phyloP scores from a whole-genome alignment of 192 early-diverging fungal species.

The Gaertneriomyces sp. region DNA sequence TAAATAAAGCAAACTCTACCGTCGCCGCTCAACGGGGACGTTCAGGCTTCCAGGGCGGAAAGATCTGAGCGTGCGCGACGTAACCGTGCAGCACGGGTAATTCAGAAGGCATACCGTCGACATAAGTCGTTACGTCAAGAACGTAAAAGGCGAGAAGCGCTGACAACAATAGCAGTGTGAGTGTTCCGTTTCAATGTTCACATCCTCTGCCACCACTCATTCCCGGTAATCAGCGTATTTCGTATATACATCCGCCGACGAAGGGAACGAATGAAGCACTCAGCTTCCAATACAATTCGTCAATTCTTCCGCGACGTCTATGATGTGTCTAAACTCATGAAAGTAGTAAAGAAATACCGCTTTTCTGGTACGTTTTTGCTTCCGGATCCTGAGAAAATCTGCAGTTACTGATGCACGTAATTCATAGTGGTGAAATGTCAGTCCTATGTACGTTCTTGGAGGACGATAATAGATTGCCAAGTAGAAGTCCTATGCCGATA shows the following conservation, averaged over 20 bases:
- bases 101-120: conserved; percentile 37
- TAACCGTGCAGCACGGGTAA: conserved; percentile 35
- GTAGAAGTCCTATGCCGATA: conserved; percentile 33
- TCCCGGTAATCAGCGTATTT: conserved; percentile 29
- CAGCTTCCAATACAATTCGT: conserved; percentile 41
- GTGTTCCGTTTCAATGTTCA: conserved; percentile 4
- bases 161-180: conserved; percentile 43
- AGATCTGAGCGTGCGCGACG: not conserved
- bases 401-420: conserved; percentile 38
- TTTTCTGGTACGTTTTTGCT: conserved; percentile 41
- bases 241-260: conserved; percentile 35
- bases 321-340: conserved; percentile 55
- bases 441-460: conserved; percentile 17
- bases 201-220: conserved; percentile 5
- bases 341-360: conserved; percentile 58
- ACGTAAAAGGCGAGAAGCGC: conserved; percentile 21
- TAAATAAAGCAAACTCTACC: not conserved
- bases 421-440: conserved; percentile 48
- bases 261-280: conserved; percentile 31
- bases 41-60: conserved; percentile 2
- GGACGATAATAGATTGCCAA: conserved; percentile 36
- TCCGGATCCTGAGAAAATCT: not conserved
- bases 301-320: conserved; percentile 56
- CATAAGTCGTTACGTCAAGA: conserved; percentile 25
- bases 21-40: not conserved